Conservation (phyloP, 2,329 filamentous ascomycete genomes). For the Podosphaera fusca region DNA sequence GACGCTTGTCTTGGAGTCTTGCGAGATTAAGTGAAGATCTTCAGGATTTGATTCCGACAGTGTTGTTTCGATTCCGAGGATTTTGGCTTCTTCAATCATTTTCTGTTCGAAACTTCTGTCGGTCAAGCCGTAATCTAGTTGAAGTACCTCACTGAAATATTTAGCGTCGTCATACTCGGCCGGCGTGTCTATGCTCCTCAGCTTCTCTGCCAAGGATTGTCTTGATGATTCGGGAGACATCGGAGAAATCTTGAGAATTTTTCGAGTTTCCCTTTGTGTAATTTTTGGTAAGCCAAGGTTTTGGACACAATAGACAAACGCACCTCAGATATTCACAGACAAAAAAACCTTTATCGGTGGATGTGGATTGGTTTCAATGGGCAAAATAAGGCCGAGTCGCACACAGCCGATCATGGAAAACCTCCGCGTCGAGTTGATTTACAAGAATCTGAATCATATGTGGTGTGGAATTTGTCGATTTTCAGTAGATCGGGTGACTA, state of each 20-base stretch:
- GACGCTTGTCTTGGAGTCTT: conserved; percentile 9
- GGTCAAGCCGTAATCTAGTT: conserved; percentile 9
- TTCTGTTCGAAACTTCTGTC: conserved; percentile 10
- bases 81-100: conserved; percentile 11
- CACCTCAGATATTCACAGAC: not conserved
- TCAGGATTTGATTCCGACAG: conserved; percentile 5
- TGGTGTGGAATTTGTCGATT: too few species aligned
- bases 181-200: not conserved
- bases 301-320: too few species aligned
- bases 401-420: not conserved
- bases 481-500: too few species aligned
- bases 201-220: not conserved
- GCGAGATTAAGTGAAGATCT: conserved; percentile 6
- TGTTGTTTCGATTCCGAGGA: conserved; percentile 12
- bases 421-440: not conserved
- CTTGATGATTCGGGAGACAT: not conserved
- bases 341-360: too few species aligned
- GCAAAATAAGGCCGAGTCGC: not conserved
- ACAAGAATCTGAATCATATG: not conserved
- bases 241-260: not conserved
- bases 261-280: too few species aligned
- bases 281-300: too few species aligned
- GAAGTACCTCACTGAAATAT: conserved; percentile 14
- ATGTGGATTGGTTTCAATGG: not conserved
- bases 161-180: conserved; percentile 12